phyloP scores from a whole-genome alignment of 768 basidiomycete genomes.

The Lactarius pseudohatsudake region DNA sequence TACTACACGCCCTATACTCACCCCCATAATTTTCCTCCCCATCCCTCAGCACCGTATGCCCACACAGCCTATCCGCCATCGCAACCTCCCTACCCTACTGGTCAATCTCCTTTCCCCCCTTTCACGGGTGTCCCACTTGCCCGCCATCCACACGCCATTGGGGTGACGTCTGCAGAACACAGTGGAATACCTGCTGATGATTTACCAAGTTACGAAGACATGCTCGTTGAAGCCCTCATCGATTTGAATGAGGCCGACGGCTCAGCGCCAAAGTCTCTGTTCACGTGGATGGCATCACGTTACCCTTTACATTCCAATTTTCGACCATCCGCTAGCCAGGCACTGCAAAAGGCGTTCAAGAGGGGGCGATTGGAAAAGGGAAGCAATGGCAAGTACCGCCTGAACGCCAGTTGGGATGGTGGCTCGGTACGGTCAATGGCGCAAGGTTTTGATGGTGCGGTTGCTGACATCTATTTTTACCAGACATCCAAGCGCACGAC shows the following conservation, averaged over 20 bases:
- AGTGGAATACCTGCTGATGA: slow-evolving; percentile 42
- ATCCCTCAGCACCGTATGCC: slow-evolving; percentile 37
- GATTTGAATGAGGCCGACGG: slow-evolving; percentile 72
- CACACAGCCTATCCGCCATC: slow-evolving; percentile 39
- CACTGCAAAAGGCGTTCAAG: slow-evolving; percentile 82
- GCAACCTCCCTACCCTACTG: slow-evolving; percentile 33
- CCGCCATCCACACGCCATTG: slow-evolving; percentile 19
- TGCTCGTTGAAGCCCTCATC: slow-evolving; percentile 79
- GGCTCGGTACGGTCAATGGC: slow-evolving; percentile 60
- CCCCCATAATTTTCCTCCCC: slow-evolving; percentile 35
- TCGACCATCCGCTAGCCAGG: slow-evolving; percentile 85
- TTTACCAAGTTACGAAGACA: slow-evolving; percentile 86
- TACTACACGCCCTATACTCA: slow-evolving; percentile 56
- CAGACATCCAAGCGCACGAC: slow-evolving; percentile 81
- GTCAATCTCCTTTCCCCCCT: slow-evolving; percentile 30
- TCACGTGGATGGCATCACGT: slow-evolving; percentile 77
- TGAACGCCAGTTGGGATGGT: slow-evolving; percentile 79
- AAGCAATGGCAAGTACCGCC: slow-evolving; percentile 66
- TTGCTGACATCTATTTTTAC: slow-evolving; percentile 11
- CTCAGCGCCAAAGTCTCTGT: slow-evolving; percentile 78
- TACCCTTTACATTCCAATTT: slow-evolving; percentile 90
- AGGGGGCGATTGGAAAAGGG: slow-evolving; percentile 79
- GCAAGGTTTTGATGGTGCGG: too few relatives aligned
- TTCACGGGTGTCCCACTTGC: slow-evolving; percentile 28
- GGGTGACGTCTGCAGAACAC: slow-evolving; percentile 32